phyloP scores from a whole-genome alignment of 345 rosid species.

The Noccaea caerulescens region DNA sequence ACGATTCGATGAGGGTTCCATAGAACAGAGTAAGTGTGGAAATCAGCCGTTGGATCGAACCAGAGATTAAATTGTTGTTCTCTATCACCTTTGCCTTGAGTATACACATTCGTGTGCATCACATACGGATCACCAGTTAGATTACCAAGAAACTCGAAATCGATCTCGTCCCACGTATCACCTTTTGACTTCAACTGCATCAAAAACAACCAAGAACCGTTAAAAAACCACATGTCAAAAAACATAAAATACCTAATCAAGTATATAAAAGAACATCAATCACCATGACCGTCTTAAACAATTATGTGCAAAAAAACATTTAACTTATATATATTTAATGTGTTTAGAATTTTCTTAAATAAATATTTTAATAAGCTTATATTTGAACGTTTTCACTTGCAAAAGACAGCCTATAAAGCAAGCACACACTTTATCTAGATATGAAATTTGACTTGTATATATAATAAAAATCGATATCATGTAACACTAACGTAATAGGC shows the following conservation, averaged over 20 bases:
- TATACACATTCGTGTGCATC: slow-evolving; percentile 68
- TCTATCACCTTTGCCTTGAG: slow-evolving; percentile 69
- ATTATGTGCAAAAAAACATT: too few species aligned
- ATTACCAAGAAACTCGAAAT: slow-evolving; percentile 81
- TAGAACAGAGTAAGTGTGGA: slow-evolving; percentile 72
- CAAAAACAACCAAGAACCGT: slow-evolving; percentile 6
- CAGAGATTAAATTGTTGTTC: slow-evolving; percentile 78
- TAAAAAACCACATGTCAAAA: background rate
- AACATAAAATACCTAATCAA: background rate
- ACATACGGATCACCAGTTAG: slow-evolving; percentile 64
- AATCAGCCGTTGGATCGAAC: slow-evolving; percentile 72
- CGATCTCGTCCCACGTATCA: slow-evolving; percentile 68
- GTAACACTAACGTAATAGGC: slow-evolving; percentile 54
- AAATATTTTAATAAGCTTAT: too few species aligned
- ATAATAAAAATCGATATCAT: slow-evolving; percentile 12
- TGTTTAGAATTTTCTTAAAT: too few species aligned
- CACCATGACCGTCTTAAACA: too few species aligned
- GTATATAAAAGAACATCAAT: background rate
- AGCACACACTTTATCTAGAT: background rate
- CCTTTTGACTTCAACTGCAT: slow-evolving; percentile 65
- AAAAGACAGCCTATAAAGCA: background rate
- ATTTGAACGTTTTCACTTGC: background rate
- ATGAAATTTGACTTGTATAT: slow-evolving; percentile 4
- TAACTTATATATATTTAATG: too few species aligned
- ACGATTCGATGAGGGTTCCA: slow-evolving; percentile 64